phyloP scores from a whole-genome alignment of 2,329 filamentous ascomycete genomes.

The Epichloe brachyelytri region DNA sequence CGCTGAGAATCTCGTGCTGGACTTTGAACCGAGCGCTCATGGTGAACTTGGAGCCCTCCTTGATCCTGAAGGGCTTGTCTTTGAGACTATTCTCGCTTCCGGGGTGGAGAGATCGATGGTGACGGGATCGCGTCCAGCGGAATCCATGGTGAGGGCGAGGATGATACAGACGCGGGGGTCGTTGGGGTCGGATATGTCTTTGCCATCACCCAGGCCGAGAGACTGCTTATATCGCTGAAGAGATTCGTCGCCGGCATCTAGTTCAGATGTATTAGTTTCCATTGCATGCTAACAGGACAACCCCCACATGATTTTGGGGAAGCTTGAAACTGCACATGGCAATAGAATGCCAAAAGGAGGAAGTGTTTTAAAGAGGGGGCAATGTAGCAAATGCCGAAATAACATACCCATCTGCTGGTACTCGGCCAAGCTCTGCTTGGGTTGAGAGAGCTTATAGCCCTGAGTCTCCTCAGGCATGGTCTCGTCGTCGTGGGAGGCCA shows the following conservation, averaged over 20 bases:
- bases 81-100: slow-evolving; percentile 69
- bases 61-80: slow-evolving; percentile 91
- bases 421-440: slow-evolving; percentile 91
- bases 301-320: neutral
- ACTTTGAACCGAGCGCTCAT: slow-evolving; percentile 94
- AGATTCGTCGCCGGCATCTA: slow-evolving; percentile 70
- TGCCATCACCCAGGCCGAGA: slow-evolving; percentile 69
- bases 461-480: slow-evolving; percentile 76
- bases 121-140: slow-evolving; percentile 70
- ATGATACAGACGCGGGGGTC: slow-evolving; percentile 91
- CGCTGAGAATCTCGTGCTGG: slow-evolving; percentile 90
- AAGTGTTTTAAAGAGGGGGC: neutral
- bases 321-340: neutral
- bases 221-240: slow-evolving; percentile 97
- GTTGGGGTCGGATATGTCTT: slow-evolving; percentile 58
- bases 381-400: neutral
- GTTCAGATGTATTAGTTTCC: neutral
- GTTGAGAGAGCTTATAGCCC: slow-evolving; percentile 95
- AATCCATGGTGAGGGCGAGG: slow-evolving; percentile 76
- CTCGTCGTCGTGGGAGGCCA: slow-evolving; percentile 66
- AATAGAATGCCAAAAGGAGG: neutral
- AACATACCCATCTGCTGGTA: slow-evolving; percentile 82
- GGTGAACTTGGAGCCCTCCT: slow-evolving; percentile 85
- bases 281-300: neutral
- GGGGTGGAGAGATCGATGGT: slow-evolving; percentile 70